These are phyloP conservation scores for Rhodotorula sphaerocarpa DNA, from an alignment of 768 basidiomycete species.

Conservation along the genomic window DNA sequence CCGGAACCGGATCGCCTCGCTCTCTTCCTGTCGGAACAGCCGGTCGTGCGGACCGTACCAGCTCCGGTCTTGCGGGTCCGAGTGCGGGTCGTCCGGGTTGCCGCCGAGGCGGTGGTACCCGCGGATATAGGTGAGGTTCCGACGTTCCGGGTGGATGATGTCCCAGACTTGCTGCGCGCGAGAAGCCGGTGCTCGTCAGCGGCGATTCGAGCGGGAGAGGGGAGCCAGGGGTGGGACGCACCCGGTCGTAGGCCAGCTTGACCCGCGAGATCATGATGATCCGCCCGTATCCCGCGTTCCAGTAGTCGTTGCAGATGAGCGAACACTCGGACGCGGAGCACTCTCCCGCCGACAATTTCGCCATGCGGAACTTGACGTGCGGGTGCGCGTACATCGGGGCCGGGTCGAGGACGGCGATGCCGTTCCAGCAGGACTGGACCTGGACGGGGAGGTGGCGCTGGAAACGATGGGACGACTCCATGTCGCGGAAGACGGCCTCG, in stretches of 20 bases:
- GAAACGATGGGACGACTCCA: conserved; percentile 67
- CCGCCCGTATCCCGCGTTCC: conserved; percentile 88
- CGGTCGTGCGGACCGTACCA: conserved; percentile 98
- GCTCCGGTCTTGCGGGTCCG: conserved; percentile 91
- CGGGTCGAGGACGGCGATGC: conserved; percentile 88
- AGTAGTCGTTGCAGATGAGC: conserved; percentile 97
- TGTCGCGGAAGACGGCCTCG: conserved; percentile 83
- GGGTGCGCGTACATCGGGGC: conserved; percentile 88
- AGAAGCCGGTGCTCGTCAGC: background rate
- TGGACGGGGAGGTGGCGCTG: conserved; percentile 87
- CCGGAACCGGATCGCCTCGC: conserved; percentile 62
- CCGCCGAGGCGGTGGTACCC: conserved; percentile 94
- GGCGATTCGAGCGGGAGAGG: background rate
- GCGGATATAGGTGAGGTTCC: conserved; percentile 90
- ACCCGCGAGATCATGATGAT: conserved; percentile 98
- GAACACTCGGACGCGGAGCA: conserved; percentile 94
- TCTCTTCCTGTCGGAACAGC: conserved; percentile 81
- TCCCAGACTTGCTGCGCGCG: conserved; percentile 77
- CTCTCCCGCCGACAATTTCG: conserved; percentile 72
- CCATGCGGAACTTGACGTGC: conserved; percentile 93
- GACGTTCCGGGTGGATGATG: conserved; percentile 79
- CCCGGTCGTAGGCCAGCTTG: conserved; percentile 88
- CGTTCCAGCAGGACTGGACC: conserved; percentile 98
- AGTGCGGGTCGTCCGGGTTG: conserved; percentile 86
- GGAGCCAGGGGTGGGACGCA: conserved; percentile 42